Conservation (phyloP, 805 yeast species). For the Monosporozyma aerobia region DNA sequence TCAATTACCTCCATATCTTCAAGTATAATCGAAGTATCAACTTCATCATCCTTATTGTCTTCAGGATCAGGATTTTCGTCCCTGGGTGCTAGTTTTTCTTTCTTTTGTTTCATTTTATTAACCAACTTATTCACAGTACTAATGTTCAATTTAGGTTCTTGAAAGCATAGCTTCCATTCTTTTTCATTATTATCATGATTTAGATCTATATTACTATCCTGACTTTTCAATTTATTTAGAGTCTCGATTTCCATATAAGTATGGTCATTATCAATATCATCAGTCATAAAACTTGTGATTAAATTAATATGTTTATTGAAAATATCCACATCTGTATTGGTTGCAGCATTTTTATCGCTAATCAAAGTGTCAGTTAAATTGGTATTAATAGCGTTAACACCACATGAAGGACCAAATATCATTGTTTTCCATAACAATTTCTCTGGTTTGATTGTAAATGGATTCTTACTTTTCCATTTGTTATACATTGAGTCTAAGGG, state of each 20-base stretch:
- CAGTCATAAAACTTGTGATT: constrained; percentile 51
- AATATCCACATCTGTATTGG: constrained; percentile 17
- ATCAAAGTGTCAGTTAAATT: constrained; percentile 6
- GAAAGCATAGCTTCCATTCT: constrained; percentile 8
- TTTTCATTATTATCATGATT: background rate
- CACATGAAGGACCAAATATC: constrained; percentile 80
- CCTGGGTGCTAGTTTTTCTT: constrained; percentile 10
- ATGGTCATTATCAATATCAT: constrained; percentile 57
- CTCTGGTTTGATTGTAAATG: constrained; percentile 42
- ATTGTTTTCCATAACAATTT: constrained; percentile 72
- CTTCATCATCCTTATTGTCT: constrained; percentile 16
- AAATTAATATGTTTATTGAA: constrained; percentile 42
- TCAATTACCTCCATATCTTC: background rate
- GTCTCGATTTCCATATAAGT: constrained; percentile 51
- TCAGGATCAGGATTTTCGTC: background rate
- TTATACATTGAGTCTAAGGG: constrained; percentile 32
- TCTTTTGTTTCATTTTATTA: background rate
- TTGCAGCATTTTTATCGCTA: background rate
- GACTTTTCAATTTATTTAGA: constrained; percentile 19
- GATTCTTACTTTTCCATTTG: constrained; percentile 47
- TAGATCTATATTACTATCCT: background rate
- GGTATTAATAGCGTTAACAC: constrained; percentile 46
- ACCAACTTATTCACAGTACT: background rate
- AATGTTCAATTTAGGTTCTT: constrained; percentile 2
- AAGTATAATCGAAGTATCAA: constrained; percentile 8